phyloP scores from a whole-genome alignment of 1,284 basidiomycete genomes.

The Sanghuangporus sanghuang region DNA sequence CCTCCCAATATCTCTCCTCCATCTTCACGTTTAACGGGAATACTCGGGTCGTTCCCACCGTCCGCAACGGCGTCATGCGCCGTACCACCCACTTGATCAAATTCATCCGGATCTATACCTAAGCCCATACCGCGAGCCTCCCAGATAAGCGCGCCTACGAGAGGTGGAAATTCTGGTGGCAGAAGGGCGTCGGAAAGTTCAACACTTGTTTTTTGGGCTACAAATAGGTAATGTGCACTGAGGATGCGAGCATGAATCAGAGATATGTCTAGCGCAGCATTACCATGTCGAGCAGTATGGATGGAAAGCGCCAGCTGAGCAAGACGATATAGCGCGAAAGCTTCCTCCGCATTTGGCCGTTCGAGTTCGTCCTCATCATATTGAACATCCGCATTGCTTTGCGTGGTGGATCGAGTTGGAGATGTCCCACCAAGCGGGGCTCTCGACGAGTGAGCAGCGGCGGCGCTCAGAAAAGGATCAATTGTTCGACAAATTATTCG shows the following conservation, averaged over 20 bases:
- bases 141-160: constrained; percentile 65
- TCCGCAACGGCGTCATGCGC: neutral
- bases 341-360: neutral
- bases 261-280: constrained; percentile 5
- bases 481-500: neutral
- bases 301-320: constrained; percentile 3
- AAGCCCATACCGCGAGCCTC: constrained; percentile 39
- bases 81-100: neutral
- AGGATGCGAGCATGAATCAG: constrained; percentile 6
- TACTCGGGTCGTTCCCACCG: neutral
- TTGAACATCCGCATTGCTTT: neutral
- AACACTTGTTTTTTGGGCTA: constrained; percentile 32
- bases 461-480: neutral
- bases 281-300: constrained; percentile 8
- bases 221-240: constrained; percentile 3
- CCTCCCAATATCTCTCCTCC: neutral
- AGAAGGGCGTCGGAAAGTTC: neutral
- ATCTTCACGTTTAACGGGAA: constrained; percentile 7
- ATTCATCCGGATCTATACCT: constrained; percentile 13
- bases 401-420: neutral
- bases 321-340: constrained; percentile 8
- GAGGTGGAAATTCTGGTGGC: constrained; percentile 8
- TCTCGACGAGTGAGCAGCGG: neutral
- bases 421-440: no score
- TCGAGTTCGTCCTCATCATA: neutral